Conservation (phyloP, 768 basidiomycete species). For the Pulveroboletus sp. region DNA sequence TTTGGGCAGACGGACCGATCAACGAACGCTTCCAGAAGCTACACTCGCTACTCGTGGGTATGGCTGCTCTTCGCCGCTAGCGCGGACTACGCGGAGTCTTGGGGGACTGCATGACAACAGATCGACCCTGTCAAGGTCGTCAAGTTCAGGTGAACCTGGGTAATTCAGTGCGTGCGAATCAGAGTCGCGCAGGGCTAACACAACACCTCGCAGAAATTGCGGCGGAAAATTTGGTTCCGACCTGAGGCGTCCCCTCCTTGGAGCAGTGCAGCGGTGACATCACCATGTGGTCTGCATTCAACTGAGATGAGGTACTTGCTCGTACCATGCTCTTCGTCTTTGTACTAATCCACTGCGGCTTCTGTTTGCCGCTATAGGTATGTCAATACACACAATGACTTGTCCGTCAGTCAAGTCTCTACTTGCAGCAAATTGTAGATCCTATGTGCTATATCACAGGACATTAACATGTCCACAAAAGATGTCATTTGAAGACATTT, state of each 20-base stretch:
- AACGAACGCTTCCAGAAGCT: not conserved
- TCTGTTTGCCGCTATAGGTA: not conserved
- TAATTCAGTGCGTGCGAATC: not conserved
- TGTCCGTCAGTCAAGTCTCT: not conserved
- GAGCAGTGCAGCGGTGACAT: not conserved
- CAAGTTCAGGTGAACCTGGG: not conserved
- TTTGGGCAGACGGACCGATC: not conserved
- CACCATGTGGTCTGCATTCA: not conserved
- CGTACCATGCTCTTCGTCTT: not conserved
- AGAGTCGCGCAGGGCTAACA: not conserved
- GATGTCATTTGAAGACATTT: not conserved
- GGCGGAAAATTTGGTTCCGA: not conserved
- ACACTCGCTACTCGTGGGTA: not conserved
- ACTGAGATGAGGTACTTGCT: not conserved
- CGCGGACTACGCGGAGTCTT: not conserved
- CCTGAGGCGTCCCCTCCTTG: not conserved
- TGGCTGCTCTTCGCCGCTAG: no score
- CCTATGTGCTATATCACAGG: no score
- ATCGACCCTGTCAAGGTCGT: not conserved
- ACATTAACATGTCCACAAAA: not conserved
- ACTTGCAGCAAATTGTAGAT: no score
- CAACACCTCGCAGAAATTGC: not conserved
- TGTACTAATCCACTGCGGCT: not conserved
- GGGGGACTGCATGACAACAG: not conserved
- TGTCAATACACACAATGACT: not conserved